These are phyloP conservation scores for Prunus fruticosa DNA, from an alignment of 306 rosid species.

Conservation along the genomic window DNA sequence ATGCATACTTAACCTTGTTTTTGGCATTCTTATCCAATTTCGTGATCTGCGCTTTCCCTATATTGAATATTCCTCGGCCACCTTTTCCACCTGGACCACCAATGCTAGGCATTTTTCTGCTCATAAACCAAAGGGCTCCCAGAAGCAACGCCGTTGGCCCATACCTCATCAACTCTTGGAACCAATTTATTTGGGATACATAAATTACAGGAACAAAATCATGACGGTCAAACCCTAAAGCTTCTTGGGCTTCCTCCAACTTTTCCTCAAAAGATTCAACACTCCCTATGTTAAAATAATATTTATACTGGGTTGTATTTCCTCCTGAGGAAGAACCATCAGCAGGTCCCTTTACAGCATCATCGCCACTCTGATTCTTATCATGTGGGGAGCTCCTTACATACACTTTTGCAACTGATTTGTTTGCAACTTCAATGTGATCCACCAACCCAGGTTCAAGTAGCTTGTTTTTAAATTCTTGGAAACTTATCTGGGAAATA, in stretches of 20 bases:
- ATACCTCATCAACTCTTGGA: conserved; percentile 60
- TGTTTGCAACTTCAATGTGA: conserved; percentile 80
- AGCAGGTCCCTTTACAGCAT: conserved; percentile 44
- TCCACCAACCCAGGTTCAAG: conserved; percentile 90
- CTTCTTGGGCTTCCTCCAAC: conserved; percentile 91
- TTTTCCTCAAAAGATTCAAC: conserved; percentile 93
- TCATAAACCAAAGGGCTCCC: conserved; percentile 62
- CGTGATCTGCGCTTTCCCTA: conserved; percentile 80
- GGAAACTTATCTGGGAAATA: conserved; percentile 81
- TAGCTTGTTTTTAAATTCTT: conserved; percentile 89
- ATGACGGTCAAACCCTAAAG: conserved; percentile 70
- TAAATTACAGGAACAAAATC: conserved; percentile 84
- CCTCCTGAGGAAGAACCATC: conserved; percentile 37
- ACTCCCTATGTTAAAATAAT: conserved; percentile 83
- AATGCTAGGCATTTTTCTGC: conserved; percentile 69
- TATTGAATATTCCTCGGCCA: conserved; percentile 83
- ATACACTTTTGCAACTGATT: conserved; percentile 85
- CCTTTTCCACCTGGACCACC: conserved; percentile 64
- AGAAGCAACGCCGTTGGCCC: conserved; percentile 64
- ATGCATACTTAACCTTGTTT: conserved; percentile 59
- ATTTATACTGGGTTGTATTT: conserved; percentile 58
- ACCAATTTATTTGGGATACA: conserved; percentile 69
- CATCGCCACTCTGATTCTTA: conserved; percentile 45
- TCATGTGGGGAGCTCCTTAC: conserved; percentile 53
- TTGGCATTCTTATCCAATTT: conserved; percentile 85